Percentiles rank a stretch among this genome's conserved stretches.
phyloP scores from a whole-genome alignment of 1,139 yeast species.

The Candida sojae region DNA sequence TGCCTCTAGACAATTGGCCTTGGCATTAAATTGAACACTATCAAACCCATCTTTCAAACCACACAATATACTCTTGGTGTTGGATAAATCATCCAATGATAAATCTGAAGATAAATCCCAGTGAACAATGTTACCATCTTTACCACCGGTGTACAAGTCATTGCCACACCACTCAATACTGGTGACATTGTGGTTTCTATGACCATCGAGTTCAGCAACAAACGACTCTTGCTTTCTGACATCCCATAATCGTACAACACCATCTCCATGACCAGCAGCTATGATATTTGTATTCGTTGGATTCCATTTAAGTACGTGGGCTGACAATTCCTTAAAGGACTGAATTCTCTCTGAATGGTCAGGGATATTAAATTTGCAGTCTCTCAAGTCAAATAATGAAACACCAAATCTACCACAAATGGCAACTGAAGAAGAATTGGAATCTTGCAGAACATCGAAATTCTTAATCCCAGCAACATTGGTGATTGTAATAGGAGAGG shows the following conservation, averaged over 20 bases:
- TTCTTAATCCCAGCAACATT: conserved; percentile 52
- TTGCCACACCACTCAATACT: conserved; percentile 63
- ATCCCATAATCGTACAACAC: conserved; percentile 72
- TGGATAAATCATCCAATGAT: conserved; percentile 23
- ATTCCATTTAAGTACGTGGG: conserved; percentile 62
- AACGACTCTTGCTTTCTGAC: conserved; percentile 57
- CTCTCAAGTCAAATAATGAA: conserved; percentile 66
- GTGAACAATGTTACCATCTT: conserved; percentile 71
- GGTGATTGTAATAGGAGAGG: conserved; percentile 53
- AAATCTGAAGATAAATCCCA: conserved; percentile 59
- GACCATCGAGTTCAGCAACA: conserved; percentile 57
- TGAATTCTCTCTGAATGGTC: conserved; percentile 13
- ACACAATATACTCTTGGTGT: conserved; percentile 25
- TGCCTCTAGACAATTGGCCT: conserved; percentile 31
- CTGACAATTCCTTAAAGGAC: conserved; percentile 19
- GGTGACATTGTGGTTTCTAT: conserved; percentile 49
- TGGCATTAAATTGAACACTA: conserved; percentile 40
- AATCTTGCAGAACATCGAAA: conserved; percentile 50
- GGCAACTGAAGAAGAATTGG: conserved; percentile 43
- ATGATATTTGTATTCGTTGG: conserved; percentile 58
- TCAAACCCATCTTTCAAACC: conserved; percentile 49
- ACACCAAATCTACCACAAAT: conserved; percentile 72
- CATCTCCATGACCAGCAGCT: conserved; percentile 67
- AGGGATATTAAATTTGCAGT: conserved; percentile 40
- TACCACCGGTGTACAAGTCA: conserved; percentile 65